These are phyloP conservation scores for Chrysoporthe austroafricana DNA, from an alignment of 2,329 filamentous ascomycete species.

Conservation along the genomic window DNA sequence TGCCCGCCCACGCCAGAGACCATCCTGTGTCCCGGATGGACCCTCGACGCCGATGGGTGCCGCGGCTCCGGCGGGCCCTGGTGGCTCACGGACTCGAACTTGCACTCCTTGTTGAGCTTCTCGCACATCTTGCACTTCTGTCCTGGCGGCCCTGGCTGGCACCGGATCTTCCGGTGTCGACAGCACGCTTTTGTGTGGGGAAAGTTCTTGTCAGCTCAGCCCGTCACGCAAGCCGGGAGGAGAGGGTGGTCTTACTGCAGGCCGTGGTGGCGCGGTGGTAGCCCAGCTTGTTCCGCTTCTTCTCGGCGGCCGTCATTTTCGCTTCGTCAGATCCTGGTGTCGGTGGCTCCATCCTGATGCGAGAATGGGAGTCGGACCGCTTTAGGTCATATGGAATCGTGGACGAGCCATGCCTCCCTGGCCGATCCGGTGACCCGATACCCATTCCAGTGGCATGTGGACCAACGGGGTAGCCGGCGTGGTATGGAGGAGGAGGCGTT, in stretches of 20 bases:
- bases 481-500: conserved; percentile 44
- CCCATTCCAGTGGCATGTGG: conserved; percentile 39
- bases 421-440: conserved; percentile 33
- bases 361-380: conserved; percentile 55
- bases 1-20: conserved; percentile 48
- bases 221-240: not conserved
- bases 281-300: conserved; percentile 83
- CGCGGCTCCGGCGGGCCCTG: conserved; percentile 55
- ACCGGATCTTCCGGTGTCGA: conserved; percentile 90
- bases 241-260: conserved; percentile 72
- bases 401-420: conserved; percentile 26
- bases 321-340: conserved; percentile 37
- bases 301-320: conserved; percentile 49
- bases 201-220: conserved; percentile 20
- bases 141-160: conserved; percentile 72
- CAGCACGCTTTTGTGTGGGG: conserved; percentile 70
- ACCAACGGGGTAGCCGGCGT: conserved; percentile 43
- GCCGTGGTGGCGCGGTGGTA: conserved; percentile 95
- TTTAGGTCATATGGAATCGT: conserved; percentile 47
- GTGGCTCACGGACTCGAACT: conserved; percentile 88
- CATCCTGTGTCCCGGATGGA: conserved; percentile 44
- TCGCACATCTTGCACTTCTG: conserved; percentile 92
- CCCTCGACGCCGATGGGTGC: conserved; percentile 46
- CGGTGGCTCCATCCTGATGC: conserved; percentile 39
- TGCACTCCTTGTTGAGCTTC: conserved; percentile 90